phyloP scores from a whole-genome alignment of 495 filamentous ascomycete genomes.

The Aspergillus nidulans region DNA sequence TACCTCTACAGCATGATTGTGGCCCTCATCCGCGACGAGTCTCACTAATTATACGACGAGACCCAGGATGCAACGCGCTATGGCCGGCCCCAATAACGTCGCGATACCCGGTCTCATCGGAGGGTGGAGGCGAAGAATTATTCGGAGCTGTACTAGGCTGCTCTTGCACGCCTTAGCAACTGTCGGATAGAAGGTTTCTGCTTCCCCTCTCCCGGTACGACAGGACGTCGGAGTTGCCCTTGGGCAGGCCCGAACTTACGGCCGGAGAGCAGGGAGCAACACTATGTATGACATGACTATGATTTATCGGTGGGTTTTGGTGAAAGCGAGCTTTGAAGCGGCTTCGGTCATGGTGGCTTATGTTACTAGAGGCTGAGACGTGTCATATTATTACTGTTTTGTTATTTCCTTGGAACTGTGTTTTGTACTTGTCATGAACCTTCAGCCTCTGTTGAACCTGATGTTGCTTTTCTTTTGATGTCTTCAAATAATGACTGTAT shows the following conservation, averaged over 20 bases:
- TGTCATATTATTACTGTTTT: slow-evolving; percentile 6
- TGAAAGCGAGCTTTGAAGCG: slow-evolving; percentile 6
- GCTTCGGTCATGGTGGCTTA: slow-evolving; percentile 10
- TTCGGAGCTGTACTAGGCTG: not conserved
- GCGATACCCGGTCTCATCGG: slow-evolving; percentile 1
- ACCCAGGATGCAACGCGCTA: slow-evolving; percentile 41
- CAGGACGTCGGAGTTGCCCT: slow-evolving; percentile 1
- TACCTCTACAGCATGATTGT: slow-evolving; percentile 99
- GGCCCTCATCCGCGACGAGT: slow-evolving; percentile 92
- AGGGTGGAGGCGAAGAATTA: not conserved
- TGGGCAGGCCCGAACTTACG: slow-evolving; percentile 2
- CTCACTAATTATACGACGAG: slow-evolving; percentile 57
- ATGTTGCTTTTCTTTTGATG: slow-evolving; percentile 30
- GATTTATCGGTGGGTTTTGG: slow-evolving; percentile 15
- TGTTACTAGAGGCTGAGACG: slow-evolving; percentile 4
- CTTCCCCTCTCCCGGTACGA: not conserved
- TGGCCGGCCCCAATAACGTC: slow-evolving; percentile 22
- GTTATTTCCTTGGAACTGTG: slow-evolving; percentile 13
- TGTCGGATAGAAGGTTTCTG: not conserved
- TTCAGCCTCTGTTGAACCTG: slow-evolving; percentile 6
- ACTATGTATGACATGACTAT: slow-evolving; percentile 18
- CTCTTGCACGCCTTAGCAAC: not conserved
- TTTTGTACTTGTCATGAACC: slow-evolving; percentile 6
- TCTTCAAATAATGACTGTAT: slow-evolving; percentile 39
- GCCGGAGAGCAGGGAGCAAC: slow-evolving; percentile 1